Conservation (phyloP, 805 yeast species). For the Diddensiella santjacobensis region DNA sequence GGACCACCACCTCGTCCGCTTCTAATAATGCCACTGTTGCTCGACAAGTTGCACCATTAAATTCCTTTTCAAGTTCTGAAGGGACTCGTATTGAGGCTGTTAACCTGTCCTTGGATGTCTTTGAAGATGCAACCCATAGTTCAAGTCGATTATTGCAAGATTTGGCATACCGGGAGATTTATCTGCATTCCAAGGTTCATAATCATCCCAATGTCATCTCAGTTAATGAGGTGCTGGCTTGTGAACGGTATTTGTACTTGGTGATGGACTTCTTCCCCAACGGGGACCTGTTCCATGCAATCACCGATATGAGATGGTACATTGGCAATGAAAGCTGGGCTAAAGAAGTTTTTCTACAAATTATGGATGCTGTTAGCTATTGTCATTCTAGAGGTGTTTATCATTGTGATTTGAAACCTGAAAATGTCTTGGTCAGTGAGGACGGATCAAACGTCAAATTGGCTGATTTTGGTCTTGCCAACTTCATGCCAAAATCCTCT, state of each 20-base stretch:
- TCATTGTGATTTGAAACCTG: constrained; percentile 92
- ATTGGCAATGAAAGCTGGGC: constrained; percentile 49
- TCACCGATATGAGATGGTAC: constrained; percentile 55
- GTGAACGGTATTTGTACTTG: constrained; percentile 51
- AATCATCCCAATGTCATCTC: constrained; percentile 70
- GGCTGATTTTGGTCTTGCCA: constrained; percentile 88
- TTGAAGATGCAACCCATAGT: neutral
- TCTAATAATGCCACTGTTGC: neutral
- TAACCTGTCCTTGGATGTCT: neutral
- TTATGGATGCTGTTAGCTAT: constrained; percentile 72
- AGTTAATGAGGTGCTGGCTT: constrained; percentile 67
- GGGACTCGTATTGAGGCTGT: constrained; percentile 2
- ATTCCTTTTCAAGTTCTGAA: neutral
- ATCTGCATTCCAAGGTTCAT: constrained; percentile 70
- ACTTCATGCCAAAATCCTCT: constrained; percentile 55
- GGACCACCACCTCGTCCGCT: neutral
- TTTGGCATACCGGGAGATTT: constrained; percentile 49
- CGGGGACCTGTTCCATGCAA: constrained; percentile 77
- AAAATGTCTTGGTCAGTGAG: constrained; percentile 66
- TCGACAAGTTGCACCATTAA: neutral
- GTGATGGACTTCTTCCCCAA: constrained; percentile 78
- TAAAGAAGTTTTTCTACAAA: constrained; percentile 60
- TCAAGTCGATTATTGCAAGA: neutral
- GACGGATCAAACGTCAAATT: constrained; percentile 51
- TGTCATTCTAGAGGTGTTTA: constrained; percentile 75